Conservation (phyloP, 805 yeast species). For the Candida verbasci region DNA sequence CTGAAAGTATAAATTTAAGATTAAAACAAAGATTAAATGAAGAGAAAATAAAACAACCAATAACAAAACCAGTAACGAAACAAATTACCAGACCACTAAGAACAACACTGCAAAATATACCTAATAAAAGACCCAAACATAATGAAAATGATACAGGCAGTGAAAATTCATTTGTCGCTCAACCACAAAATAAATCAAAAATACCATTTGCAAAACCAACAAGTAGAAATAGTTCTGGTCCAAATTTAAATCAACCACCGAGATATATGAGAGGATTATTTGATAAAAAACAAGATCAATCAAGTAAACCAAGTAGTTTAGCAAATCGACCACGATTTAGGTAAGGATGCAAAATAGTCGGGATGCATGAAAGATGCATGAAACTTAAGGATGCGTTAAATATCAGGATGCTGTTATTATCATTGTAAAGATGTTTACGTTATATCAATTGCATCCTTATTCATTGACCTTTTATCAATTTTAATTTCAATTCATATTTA, state of each 20-base stretch:
- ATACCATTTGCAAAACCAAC: slow-evolving; percentile 17
- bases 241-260: slow-evolving; percentile 42
- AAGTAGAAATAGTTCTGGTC: slow-evolving; percentile 13
- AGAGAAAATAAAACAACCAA: background rate
- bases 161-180: slow-evolving; percentile 23
- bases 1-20: slow-evolving; percentile 4
- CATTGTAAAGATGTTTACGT: too few species aligned
- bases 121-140: background rate
- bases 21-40: background rate
- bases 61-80: background rate
- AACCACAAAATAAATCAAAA: slow-evolving; percentile 17
- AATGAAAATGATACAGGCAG: slow-evolving; percentile 11
- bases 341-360: too few species aligned
- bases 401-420: too few species aligned
- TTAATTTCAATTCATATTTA: slow-evolving; percentile 33
- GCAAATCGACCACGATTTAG: slow-evolving; percentile 17
- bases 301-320: slow-evolving; percentile 5
- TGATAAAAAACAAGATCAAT: background rate
- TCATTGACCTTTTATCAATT: slow-evolving; percentile 8
- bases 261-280: slow-evolving; percentile 38
- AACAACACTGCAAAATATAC: background rate
- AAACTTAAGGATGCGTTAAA: too few species aligned
- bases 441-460: background rate
- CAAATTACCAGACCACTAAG: background rate
- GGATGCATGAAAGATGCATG: too few species aligned